Percentiles rank a stretch among this genome's conserved stretches.
Conservation (phyloP, 495 filamentous ascomycete species). For the Zalerion maritima region DNA sequence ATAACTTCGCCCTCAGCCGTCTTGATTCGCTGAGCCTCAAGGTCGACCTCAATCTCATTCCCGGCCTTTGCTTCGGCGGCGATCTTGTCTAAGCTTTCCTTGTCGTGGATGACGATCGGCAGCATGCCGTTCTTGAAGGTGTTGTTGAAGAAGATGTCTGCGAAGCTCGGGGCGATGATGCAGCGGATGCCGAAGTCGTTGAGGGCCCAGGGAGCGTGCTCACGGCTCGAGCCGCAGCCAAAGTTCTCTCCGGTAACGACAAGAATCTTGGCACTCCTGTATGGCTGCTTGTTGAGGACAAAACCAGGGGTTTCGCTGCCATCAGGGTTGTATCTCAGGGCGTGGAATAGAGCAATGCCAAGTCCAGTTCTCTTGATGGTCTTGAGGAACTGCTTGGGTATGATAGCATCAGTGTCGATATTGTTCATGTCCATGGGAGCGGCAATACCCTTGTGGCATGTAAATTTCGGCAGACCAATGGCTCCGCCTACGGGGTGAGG, state of each 20-base stretch:
- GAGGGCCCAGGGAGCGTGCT: slow-evolving; percentile 95
- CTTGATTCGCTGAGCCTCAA: slow-evolving; percentile 72
- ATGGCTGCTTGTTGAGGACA: slow-evolving; percentile 80
- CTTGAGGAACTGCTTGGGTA: slow-evolving; percentile 98
- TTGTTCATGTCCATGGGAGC: slow-evolving; percentile 80
- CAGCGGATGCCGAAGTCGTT: slow-evolving; percentile 93
- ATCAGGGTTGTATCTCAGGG: slow-evolving; percentile 59
- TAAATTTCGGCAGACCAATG: slow-evolving; percentile 68
- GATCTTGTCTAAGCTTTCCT: slow-evolving; percentile 50
- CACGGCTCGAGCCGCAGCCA: slow-evolving; percentile 83
- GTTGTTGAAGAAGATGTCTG: slow-evolving; percentile 99
- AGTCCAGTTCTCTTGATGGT: slow-evolving; percentile 97
- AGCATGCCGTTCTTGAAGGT: slow-evolving; percentile 99
- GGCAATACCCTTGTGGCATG: slow-evolving; percentile 67
- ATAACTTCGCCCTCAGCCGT: slow-evolving; percentile 57
- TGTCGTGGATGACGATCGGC: slow-evolving; percentile 60
- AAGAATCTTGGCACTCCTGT: slow-evolving; percentile 74
- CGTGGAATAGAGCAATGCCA: slow-evolving; percentile 73
- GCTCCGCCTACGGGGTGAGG: slow-evolving; percentile 34
- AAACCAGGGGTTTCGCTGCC: slow-evolving; percentile 66
- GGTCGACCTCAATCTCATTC: slow-evolving; percentile 80
- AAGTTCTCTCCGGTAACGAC: slow-evolving; percentile 92
- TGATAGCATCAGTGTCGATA: slow-evolving; percentile 95
- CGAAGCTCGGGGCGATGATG: slow-evolving; percentile 82
- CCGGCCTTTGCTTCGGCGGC: slow-evolving; percentile 70